These are phyloP conservation scores for Talaromyces borbonicus DNA, from an alignment of 495 filamentous ascomycete genomes.

Conservation along the genomic window DNA sequence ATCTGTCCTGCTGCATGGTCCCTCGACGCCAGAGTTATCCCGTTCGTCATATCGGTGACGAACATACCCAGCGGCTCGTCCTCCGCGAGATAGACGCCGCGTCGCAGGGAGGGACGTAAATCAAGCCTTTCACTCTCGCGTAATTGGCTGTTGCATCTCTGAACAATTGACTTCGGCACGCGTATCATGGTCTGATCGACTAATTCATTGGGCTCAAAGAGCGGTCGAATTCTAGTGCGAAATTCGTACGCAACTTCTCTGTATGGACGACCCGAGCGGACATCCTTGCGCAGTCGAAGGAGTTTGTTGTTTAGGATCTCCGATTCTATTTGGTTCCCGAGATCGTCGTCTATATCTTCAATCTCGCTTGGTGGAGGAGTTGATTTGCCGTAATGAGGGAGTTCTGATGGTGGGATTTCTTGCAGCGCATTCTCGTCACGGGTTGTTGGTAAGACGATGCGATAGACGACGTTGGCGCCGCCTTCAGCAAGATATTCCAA, in stretches of 20 bases:
- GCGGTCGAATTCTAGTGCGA: constrained; percentile 43
- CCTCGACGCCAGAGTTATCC: constrained; percentile 17
- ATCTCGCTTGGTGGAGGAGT: constrained; percentile 15
- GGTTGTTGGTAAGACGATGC: constrained; percentile 31
- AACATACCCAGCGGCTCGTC: constrained; percentile 57
- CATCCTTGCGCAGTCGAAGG: constrained; percentile 57
- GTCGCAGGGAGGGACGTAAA: constrained; percentile 34
- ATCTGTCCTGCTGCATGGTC: constrained; percentile 21
- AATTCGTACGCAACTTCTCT: constrained; percentile 48
- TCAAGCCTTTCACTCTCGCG: constrained; percentile 20
- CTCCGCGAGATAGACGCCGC: constrained; percentile 48
- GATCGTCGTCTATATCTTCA: background rate
- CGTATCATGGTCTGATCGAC: constrained; percentile 49
- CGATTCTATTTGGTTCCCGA: background rate
- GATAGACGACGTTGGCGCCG: constrained; percentile 63
- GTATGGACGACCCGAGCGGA: constrained; percentile 43
- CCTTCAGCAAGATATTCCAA: constrained; percentile 54
- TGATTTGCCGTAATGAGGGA: constrained; percentile 1
- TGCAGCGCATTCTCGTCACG: background rate
- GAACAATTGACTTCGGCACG: constrained; percentile 36
- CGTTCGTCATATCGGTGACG: constrained; percentile 69
- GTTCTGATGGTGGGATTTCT: constrained; percentile 3
- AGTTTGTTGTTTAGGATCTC: constrained; percentile 37
- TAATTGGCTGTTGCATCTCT: constrained; percentile 44
- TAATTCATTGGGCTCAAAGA: constrained; percentile 47